Percentiles rank a stretch among this genome's conserved stretches.
Conservation (phyloP, 768 basidiomycete genomes). For the Rhizopogon rudus region DNA sequence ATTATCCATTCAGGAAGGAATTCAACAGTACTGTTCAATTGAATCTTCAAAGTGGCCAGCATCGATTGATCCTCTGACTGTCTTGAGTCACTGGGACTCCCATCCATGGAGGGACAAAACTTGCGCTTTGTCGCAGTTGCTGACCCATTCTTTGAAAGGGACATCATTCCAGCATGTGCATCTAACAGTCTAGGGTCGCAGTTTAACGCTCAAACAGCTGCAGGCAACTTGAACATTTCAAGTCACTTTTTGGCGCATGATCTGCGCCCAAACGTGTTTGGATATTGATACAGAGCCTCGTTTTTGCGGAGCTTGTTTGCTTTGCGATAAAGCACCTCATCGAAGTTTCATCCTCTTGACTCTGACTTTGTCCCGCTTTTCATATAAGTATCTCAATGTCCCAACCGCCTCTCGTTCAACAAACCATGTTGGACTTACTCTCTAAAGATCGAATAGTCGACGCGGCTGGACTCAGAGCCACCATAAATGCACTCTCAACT, state of each 20-base stretch:
- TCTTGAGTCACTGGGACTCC: too few relatives aligned
- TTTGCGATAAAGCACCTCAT: background rate
- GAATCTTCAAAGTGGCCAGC: too few relatives aligned
- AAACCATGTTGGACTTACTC: background rate
- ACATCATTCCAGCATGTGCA: too few relatives aligned
- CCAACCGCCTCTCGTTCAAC: background rate
- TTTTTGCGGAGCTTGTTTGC: background rate
- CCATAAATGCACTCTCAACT: too few relatives aligned
- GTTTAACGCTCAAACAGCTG: background rate
- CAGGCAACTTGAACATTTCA: too few relatives aligned
- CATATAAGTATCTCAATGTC: background rate
- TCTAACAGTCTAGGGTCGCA: background rate
- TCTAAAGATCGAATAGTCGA: conserved; percentile 9
- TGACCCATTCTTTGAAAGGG: too few relatives aligned
- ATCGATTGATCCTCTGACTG: too few relatives aligned
- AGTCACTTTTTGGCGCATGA: too few relatives aligned
- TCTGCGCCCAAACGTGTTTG: background rate
- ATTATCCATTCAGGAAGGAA: background rate
- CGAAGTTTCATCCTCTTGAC: background rate
- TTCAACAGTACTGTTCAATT: too few relatives aligned
- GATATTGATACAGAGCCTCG: background rate
- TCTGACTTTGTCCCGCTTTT: background rate
- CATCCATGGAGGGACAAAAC: too few relatives aligned
- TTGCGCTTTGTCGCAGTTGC: too few relatives aligned
- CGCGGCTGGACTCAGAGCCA: too few relatives aligned